Evolutionary conservation across 2,329 filamentous ascomycete species (phyloP).

Genomic region (Westerdykella aurantiaca): DNA sequence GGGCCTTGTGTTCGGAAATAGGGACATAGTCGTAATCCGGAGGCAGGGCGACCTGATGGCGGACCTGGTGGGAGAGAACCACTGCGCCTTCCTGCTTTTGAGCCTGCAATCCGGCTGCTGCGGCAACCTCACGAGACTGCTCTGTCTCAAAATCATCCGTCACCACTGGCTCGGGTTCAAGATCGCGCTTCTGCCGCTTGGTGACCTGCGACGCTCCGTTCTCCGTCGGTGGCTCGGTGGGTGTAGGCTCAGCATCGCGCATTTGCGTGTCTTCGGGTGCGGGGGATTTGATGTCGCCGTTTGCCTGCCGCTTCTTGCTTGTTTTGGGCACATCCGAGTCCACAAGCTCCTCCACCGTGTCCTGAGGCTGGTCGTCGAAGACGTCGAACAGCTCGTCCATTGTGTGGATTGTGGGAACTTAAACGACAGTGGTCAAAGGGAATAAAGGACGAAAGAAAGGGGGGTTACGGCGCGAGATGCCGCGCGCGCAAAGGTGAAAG

Average conservation of each 20-base stretch:
- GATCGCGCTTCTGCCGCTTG: slow-evolving; percentile 60
- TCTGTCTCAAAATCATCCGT: slow-evolving; percentile 94
- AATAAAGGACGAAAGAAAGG: too few species aligned
- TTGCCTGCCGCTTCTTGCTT: slow-evolving; percentile 81
- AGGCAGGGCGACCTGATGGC: slow-evolving; percentile 93
- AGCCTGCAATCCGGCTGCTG: slow-evolving; percentile 62
- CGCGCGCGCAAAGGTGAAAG: too few species aligned
- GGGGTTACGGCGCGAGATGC: too few species aligned
- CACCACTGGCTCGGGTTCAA: slow-evolving; percentile 71
- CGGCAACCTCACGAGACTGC: slow-evolving; percentile 82
- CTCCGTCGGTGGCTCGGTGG: slow-evolving; percentile 13
- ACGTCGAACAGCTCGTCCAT: slow-evolving; percentile 45
- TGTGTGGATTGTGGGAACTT: slow-evolving; percentile 1
- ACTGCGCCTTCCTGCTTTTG: slow-evolving; percentile 64
- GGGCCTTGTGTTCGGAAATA: slow-evolving; percentile 91
- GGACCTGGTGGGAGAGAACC: slow-evolving; percentile 91
- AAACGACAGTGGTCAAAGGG: too few species aligned
- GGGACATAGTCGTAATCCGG: slow-evolving; percentile 92
- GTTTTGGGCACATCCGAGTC: slow-evolving; percentile 36
- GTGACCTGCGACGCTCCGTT: slow-evolving; percentile 36
- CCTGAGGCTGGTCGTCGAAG: slow-evolving; percentile 36
- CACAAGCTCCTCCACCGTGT: slow-evolving; percentile 8
- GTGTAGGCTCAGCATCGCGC: slow-evolving; percentile 38
- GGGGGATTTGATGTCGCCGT: slow-evolving; percentile 63
- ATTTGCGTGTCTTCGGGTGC: slow-evolving; percentile 39